phyloP scores from a whole-genome alignment of 1,284 basidiomycete species.

The Xerocomus nothofagi region DNA sequence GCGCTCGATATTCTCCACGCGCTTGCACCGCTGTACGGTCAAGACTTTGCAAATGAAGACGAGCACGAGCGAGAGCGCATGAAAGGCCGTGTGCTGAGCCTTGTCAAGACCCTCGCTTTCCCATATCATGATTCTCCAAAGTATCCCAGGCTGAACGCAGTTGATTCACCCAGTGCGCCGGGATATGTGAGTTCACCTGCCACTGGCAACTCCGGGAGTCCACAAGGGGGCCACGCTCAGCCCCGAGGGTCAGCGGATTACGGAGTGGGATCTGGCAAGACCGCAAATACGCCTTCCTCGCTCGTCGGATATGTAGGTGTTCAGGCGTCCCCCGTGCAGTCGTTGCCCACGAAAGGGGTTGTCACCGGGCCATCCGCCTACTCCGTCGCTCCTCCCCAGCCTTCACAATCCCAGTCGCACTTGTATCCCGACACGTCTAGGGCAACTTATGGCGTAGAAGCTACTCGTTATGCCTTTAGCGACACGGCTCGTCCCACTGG shows the following conservation, averaged over 20 bases:
- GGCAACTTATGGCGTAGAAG: conserved; percentile 23
- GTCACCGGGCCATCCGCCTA: conserved; percentile 25
- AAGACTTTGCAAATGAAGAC: conserved; percentile 50
- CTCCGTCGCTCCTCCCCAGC: conserved; percentile 22
- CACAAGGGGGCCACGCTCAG: conserved; percentile 23
- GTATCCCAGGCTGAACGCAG: conserved; percentile 43
- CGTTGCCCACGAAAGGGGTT: conserved; percentile 21
- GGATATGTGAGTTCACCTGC: conserved; percentile 37
- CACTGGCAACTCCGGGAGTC: conserved; percentile 37
- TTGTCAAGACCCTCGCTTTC: conserved; percentile 73
- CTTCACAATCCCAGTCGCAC: conserved; percentile 29
- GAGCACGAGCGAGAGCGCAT: conserved; percentile 56
- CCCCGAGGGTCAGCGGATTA: conserved; percentile 31
- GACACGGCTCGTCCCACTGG: conserved; percentile 24
- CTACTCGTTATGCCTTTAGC: conserved; percentile 25
- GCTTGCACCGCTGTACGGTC: conserved; percentile 67
- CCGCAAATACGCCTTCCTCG: conserved; percentile 21
- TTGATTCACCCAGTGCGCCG: conserved; percentile 46
- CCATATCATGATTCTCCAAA: conserved; percentile 72
- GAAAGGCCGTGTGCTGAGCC: conserved; percentile 57
- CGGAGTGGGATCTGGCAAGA: conserved; percentile 19
- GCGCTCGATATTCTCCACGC: conserved; percentile 65
- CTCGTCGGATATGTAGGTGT: conserved; percentile 29
- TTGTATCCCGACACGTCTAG: conserved; percentile 29
- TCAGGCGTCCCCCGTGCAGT: conserved; percentile 27